Percentiles rank a stretch among this genome's conserved stretches.
Conservation (phyloP, 1,284 basidiomycete species). For the Trichosporon asahii region DNA sequence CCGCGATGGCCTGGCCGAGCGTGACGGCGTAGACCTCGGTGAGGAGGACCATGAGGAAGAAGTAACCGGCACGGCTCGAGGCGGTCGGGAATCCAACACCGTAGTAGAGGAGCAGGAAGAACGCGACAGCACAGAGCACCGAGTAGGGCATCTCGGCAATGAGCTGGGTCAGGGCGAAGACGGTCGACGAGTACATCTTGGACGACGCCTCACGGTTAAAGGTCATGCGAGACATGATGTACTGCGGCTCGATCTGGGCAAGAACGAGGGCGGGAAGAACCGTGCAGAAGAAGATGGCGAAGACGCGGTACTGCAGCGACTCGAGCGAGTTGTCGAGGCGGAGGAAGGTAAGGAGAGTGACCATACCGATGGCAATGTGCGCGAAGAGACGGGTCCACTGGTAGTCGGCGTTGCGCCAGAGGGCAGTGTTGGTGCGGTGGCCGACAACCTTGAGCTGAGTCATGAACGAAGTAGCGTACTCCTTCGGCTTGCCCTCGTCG, state of each 20-base stretch:
- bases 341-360: slow-evolving; percentile 79
- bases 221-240: slow-evolving; percentile 69
- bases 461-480: slow-evolving; percentile 64
- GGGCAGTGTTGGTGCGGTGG: slow-evolving; percentile 66
- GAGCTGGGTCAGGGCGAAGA: slow-evolving; percentile 78
- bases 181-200: slow-evolving; percentile 53
- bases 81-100: slow-evolving; percentile 40
- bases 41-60: slow-evolving; percentile 65
- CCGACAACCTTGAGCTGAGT: slow-evolving; percentile 76
- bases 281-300: slow-evolving; percentile 55
- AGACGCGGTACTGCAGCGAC: slow-evolving; percentile 79
- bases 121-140: slow-evolving; percentile 66
- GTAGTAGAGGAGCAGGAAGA: slow-evolving; percentile 62
- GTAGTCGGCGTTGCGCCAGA: slow-evolving; percentile 72
- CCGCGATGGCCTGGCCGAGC: slow-evolving; percentile 66
- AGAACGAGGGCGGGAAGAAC: slow-evolving; percentile 46
- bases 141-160: slow-evolving; percentile 67
- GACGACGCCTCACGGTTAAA: slow-evolving; percentile 58
- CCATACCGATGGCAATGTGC: slow-evolving; percentile 70
- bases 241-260: slow-evolving; percentile 70
- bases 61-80: slow-evolving; percentile 38
- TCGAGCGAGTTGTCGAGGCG: slow-evolving; percentile 65
- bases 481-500: slow-evolving; percentile 32
- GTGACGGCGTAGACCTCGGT: slow-evolving; percentile 73
- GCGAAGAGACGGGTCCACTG: slow-evolving; percentile 75